Conservation (phyloP, 768 basidiomycete species). For the Xanthoconium purpureum region DNA sequence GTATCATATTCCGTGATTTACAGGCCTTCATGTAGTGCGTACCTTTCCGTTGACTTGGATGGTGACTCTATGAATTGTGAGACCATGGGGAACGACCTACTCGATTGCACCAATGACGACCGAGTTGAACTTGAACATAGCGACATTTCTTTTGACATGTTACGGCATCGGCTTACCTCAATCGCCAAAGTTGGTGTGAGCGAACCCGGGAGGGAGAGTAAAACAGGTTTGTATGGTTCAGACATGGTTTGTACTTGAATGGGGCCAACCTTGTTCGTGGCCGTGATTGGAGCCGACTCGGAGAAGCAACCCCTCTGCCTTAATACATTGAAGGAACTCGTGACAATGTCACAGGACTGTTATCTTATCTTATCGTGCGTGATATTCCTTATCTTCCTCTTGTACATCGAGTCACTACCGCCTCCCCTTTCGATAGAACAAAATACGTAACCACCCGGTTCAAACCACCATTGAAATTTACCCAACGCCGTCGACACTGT, state of each 20-base stretch:
- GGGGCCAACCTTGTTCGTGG: too few relatives aligned
- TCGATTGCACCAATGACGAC: too few relatives aligned
- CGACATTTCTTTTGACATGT: slow-evolving; percentile 1
- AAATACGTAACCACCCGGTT: too few relatives aligned
- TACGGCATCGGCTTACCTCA: slow-evolving; percentile 44
- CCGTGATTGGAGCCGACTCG: too few relatives aligned
- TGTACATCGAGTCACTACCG: too few relatives aligned
- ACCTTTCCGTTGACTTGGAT: slow-evolving; percentile 66
- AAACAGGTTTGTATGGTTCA: slow-evolving; percentile 45
- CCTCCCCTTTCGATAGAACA: too few relatives aligned
- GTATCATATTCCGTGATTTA: not conserved
- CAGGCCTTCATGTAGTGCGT: slow-evolving; percentile 5
- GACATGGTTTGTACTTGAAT: slow-evolving; percentile 28
- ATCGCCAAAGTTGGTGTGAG: slow-evolving; percentile 57
- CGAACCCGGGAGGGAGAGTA: slow-evolving; percentile 49
- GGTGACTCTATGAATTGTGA: slow-evolving; percentile 66
- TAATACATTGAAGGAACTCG: too few relatives aligned
- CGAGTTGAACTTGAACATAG: not conserved
- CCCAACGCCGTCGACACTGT: not conserved
- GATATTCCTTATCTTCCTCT: too few relatives aligned
- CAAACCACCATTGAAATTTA: too few relatives aligned
- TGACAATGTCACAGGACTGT: not conserved
- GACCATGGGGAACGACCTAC: slow-evolving; percentile 63
- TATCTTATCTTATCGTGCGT: slow-evolving; percentile 13
- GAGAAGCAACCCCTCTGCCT: too few relatives aligned